Percentiles rank a stretch among this genome's conserved stretches.
These are phyloP conservation scores for Spergularia azorica DNA, from an alignment of 179 eudicot species.

Conservation along the genomic window DNA sequence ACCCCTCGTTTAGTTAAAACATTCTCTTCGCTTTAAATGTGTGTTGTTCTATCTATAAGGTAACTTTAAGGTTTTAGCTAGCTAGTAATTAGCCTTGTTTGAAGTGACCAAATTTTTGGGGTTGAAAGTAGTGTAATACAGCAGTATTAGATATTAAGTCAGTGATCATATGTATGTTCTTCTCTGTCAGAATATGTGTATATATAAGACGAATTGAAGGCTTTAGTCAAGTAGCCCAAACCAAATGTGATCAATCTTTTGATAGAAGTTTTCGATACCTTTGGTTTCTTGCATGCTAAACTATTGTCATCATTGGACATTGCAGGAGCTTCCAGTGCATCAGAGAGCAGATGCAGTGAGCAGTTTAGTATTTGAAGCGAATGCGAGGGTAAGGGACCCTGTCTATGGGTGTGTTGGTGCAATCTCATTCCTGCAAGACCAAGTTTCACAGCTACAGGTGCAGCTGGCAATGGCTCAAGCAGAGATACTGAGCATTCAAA, in stretches of 20 bases:
- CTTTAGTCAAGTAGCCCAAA: too few relatives aligned
- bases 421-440: conserved; percentile 44
- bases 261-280: neutral
- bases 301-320: neutral
- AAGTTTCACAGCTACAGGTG: conserved; percentile 45
- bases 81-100: too few relatives aligned
- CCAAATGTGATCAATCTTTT: too few relatives aligned
- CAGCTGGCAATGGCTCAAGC: conserved; percentile 43
- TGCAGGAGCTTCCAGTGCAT: conserved; percentile 39
- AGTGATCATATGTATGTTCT: too few relatives aligned
- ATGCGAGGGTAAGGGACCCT: conserved; percentile 43
- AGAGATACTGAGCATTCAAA: conserved; percentile 38
- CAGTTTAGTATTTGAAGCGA: conserved; percentile 49
- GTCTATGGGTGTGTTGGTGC: conserved; percentile 56
- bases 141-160: too few relatives aligned
- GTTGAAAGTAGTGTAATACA: too few relatives aligned
- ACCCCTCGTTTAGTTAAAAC: too few relatives aligned
- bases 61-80: too few relatives aligned
- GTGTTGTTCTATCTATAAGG: neutral
- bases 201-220: too few relatives aligned
- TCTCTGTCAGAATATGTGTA: too few relatives aligned
- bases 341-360: conserved; percentile 47
- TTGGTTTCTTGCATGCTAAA: neutral
- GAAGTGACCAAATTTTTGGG: too few relatives aligned
- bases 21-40: neutral